phyloP scores from a whole-genome alignment of 2,329 filamentous ascomycete species.

The Alternaria angustiovoidea region DNA sequence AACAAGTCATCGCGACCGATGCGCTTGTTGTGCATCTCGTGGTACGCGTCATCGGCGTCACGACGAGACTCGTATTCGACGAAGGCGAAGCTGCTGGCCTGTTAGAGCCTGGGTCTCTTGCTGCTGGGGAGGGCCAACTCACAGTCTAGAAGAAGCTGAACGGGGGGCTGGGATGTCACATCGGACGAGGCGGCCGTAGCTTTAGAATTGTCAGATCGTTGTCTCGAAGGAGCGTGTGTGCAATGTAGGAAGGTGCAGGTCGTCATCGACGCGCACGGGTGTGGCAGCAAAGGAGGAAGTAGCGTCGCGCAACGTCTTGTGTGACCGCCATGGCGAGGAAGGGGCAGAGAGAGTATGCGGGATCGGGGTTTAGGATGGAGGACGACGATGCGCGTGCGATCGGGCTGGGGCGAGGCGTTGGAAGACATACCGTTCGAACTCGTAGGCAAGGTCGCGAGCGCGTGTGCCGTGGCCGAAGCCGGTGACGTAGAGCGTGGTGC shows the following conservation, averaged over 20 bases:
- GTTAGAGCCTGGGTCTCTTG: slow-evolving; percentile 27
- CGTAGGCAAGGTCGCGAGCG: slow-evolving; percentile 98
- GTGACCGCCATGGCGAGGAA: background rate
- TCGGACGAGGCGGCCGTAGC: slow-evolving; percentile 96
- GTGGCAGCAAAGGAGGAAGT: slow-evolving; percentile 34
- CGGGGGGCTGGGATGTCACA: slow-evolving; percentile 98
- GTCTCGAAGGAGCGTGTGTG: slow-evolving; percentile 20
- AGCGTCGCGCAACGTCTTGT: slow-evolving; percentile 11
- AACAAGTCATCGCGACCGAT: slow-evolving; percentile 93
- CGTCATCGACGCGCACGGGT: slow-evolving; percentile 5
- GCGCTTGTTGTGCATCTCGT: slow-evolving; percentile 99
- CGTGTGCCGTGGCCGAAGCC: slow-evolving; percentile 99
- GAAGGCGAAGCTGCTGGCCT: slow-evolving; percentile 84
- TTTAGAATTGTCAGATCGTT: slow-evolving; percentile 63
- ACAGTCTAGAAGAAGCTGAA: slow-evolving; percentile 94
- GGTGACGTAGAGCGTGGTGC: slow-evolving; percentile 96
- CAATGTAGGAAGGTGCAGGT: slow-evolving; percentile 20
- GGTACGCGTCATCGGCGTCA: slow-evolving; percentile 97
- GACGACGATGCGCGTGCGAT: slow-evolving; percentile 44
- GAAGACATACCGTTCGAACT: slow-evolving; percentile 99
- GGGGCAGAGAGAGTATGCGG: slow-evolving; percentile 15
- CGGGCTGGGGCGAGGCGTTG: slow-evolving; percentile 48
- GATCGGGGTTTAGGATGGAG: slow-evolving; percentile 27
- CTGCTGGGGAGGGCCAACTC: slow-evolving; percentile 58
- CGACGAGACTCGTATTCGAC: slow-evolving; percentile 99